Percentiles rank a stretch among this genome's conserved stretches.
phyloP scores from a whole-genome alignment of 306 rosid genomes.

The Bauhinia variegata region DNA sequence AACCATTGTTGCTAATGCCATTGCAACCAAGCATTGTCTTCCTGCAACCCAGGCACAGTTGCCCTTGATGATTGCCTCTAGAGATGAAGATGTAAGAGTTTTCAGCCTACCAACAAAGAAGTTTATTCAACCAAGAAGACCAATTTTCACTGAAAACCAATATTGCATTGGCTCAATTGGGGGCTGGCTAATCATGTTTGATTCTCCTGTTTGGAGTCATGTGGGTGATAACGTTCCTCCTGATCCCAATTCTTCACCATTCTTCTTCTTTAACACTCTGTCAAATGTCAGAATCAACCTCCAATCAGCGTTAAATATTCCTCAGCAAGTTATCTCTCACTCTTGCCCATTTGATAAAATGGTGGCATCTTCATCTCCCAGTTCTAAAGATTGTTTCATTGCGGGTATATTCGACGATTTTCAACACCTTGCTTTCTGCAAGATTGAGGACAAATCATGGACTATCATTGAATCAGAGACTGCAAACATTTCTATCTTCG shows the following conservation, averaged over 20 bases:
- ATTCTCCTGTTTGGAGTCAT: no score
- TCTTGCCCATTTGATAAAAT: neutral
- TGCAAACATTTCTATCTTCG: neutral
- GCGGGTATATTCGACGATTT: no score
- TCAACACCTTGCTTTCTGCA: neutral
- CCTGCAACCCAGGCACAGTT: neutral
- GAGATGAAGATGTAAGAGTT: neutral
- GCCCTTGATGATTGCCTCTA: neutral
- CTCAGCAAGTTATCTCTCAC: neutral
- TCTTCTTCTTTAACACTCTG: neutral
- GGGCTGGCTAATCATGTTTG: conserved; percentile 2
- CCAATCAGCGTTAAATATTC: neutral
- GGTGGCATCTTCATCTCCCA: neutral
- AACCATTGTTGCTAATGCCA: neutral
- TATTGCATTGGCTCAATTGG: conserved; percentile 4
- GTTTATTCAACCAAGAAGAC: neutral
- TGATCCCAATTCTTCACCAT: neutral
- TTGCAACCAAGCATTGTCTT: neutral
- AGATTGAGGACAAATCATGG: neutral
- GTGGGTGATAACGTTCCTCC: no score
- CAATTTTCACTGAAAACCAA: neutral
- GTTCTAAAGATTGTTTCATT: neutral
- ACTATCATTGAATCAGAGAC: neutral
- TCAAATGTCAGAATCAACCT: neutral
- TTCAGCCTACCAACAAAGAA: neutral